Base-by-base conservation (phyloP, 2,329 filamentous ascomycete species). In the Ophiocordyceps robertsii region DNA sequence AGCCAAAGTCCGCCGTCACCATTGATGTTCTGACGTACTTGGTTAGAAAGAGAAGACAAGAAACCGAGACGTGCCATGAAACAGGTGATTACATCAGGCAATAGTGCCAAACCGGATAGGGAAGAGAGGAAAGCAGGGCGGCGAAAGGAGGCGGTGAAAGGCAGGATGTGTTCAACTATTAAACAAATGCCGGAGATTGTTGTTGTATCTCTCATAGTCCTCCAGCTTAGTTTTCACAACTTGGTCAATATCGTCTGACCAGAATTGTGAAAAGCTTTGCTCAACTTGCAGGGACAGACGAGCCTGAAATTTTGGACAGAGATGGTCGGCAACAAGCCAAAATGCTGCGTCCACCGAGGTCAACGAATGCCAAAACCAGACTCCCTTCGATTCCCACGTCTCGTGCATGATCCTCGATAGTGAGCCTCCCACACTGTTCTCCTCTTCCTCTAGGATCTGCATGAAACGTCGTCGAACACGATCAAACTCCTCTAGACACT, bases 271-370 rank as follows among this genome's bases (percentile, higher is more conserved):
- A 8, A 39, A 32, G n/a, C n/a, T 3, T 21, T 32, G 14, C 29
- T 39, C 38, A 12, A 39, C 38, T 39, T 39, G n/a, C 27, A 31
- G 29, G 33, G 33, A 36, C 29, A 39, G 38, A 31, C 27, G 27
- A 17, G 38, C n/a, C n/a, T 39, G 38, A n/a, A 39, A 39, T 14
- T 39, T 39, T 21, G 38, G 38, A 14, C 38, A 39, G 17, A 39
- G 38, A 39, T 39, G 38, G 38, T 39, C 38, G 12, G 38, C 38
- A 32, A 39, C 38, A 39, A 39, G 38, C 29, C 29, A 39, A 17
- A 39, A 39, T 14, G 38, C 38, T 16, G 38, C 38, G 29, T 39
- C 38, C 29, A 39, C 38, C 12, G 38, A 32, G 38, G n/a, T 39
- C 29, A 39, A 29, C 11, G 38, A 39, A 32, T 39, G 38, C 38